phyloP scores from a whole-genome alignment of 2,329 filamentous ascomycete species.

The Cladosporium sp. region DNA sequence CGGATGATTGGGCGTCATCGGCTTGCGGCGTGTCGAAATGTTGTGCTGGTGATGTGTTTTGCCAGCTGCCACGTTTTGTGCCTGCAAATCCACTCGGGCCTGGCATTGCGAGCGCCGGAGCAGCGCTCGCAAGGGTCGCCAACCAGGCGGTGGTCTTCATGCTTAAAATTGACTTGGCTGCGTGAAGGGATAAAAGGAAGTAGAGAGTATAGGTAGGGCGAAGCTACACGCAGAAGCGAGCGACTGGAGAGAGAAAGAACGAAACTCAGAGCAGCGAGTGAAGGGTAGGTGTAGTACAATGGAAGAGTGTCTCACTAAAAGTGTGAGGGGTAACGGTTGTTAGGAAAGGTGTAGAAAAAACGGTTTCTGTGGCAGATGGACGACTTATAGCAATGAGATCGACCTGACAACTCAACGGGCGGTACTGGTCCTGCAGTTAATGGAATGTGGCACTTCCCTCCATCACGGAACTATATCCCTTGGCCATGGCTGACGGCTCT shows the following conservation, averaged over 20 bases:
- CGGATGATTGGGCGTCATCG: slow-evolving; percentile 8
- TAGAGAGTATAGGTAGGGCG: slow-evolving; percentile 9
- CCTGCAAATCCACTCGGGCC: slow-evolving; percentile 13
- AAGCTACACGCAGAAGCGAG: slow-evolving; percentile 14
- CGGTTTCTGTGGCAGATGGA: slow-evolving; percentile 6
- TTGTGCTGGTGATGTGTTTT: slow-evolving; percentile 2
- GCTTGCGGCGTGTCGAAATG: slow-evolving; percentile 4
- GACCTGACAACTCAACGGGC: slow-evolving; percentile 1
- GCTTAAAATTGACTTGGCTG: slow-evolving; percentile 10
- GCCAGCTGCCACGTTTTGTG: slow-evolving; percentile 12
- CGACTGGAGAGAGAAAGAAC: slow-evolving; percentile 11
- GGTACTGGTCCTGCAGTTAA: not conserved
- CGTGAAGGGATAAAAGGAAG: slow-evolving; percentile 6
- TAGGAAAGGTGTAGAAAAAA: not conserved
- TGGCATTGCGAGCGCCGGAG: slow-evolving; percentile 13
- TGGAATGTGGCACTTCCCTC: not conserved
- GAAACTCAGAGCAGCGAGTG: not conserved
- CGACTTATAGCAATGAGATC: not conserved
- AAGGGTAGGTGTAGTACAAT: slow-evolving; percentile 10
- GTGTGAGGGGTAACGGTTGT: slow-evolving; percentile 10
- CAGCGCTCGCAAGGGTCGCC: slow-evolving; percentile 11
- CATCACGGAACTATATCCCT: not conserved
- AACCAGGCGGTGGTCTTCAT: slow-evolving; percentile 12
- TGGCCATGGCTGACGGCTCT: not conserved
- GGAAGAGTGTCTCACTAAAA: slow-evolving; percentile 8